Conservation (phyloP, 2,329 filamentous ascomycete genomes). For the Claviceps arundinis region DNA sequence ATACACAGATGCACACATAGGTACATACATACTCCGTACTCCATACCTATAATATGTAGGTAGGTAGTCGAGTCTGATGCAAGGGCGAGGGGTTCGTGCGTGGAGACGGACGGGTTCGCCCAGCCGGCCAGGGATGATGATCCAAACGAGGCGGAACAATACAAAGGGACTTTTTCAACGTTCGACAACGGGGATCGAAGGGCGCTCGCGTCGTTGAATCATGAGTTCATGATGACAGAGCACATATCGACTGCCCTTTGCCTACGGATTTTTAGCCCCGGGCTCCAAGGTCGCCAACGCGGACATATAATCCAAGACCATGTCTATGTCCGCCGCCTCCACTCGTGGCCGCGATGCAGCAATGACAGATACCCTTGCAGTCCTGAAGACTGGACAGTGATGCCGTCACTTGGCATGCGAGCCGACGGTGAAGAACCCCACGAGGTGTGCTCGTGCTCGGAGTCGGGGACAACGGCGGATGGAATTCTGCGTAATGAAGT, state of each 20-base stretch:
- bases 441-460: neutral
- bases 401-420: conserved; percentile 1
- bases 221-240: too few species aligned
- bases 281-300: too few species aligned
- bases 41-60: too few species aligned
- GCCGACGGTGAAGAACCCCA: neutral
- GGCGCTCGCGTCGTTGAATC: too few species aligned
- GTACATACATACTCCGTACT: too few species aligned
- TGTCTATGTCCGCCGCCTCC: neutral
- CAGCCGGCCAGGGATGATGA: neutral
- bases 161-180: neutral
- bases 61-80: neutral
- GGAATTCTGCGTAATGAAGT: conserved; percentile 2
- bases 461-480: neutral
- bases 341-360: neutral
- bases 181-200: too few species aligned
- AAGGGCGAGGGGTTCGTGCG: neutral
- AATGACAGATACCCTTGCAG: neutral
- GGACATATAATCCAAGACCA: too few species aligned
- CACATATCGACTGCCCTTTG: too few species aligned
- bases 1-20: neutral
- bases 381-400: neutral
- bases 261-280: too few species aligned
- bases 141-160: neutral
- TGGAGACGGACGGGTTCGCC: neutral